Evolutionary conservation across 805 yeast genomes (phyloP).

Genomic region (Lipomyces orientalis): DNA sequence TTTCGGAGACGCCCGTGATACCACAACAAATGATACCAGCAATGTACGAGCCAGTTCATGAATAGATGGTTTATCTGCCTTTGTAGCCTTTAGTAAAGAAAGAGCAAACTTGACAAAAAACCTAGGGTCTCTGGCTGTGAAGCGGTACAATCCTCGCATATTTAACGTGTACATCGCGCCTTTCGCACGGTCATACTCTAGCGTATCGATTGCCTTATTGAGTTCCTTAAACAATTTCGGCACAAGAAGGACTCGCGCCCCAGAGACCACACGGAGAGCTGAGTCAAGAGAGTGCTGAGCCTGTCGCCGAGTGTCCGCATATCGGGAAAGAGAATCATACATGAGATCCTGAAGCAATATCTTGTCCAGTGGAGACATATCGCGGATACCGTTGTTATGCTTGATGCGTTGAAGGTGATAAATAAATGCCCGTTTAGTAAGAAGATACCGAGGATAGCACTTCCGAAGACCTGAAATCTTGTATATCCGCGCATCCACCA

Average conservation of each 20-base stretch:
- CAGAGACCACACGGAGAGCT: constrained; percentile 71
- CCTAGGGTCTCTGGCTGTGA: constrained; percentile 22
- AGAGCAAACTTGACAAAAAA: constrained; percentile 21
- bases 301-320: constrained; percentile 67
- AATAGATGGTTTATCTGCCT: constrained; percentile 30
- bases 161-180: constrained; percentile 52
- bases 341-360: constrained; percentile 69
- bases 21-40: constrained; percentile 9
- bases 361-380: constrained; percentile 69
- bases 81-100: constrained; percentile 24
- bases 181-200: constrained; percentile 62
- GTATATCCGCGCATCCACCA: constrained; percentile 63
- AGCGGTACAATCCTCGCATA: constrained; percentile 25
- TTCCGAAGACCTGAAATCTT: constrained; percentile 66
- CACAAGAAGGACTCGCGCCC: constrained; percentile 64
- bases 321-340: constrained; percentile 67
- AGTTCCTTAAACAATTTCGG: constrained; percentile 57
- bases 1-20: constrained; percentile 11
- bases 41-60: constrained; percentile 26
- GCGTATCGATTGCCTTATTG: constrained; percentile 54
- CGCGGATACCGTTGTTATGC: constrained; percentile 72
- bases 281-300: constrained; percentile 73
- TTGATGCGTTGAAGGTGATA: constrained; percentile 77
- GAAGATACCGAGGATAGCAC: constrained; percentile 75
- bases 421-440: constrained; percentile 75